Conservation (phyloP, 495 filamentous ascomycete species). For the Beverwykella pulmonaria region DNA sequence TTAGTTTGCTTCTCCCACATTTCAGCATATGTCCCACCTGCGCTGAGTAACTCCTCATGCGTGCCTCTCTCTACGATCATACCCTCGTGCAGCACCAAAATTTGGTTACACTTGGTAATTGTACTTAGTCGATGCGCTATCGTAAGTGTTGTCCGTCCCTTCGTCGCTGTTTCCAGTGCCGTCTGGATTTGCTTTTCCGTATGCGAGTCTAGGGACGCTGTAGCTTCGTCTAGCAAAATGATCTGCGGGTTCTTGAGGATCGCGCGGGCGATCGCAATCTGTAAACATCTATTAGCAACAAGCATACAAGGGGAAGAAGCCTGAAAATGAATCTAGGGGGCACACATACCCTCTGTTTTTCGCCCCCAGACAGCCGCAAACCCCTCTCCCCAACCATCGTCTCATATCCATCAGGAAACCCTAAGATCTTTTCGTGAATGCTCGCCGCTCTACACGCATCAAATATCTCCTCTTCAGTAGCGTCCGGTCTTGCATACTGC, state of each 20-base stretch:
- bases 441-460: conserved; percentile 81
- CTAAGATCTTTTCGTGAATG: conserved; percentile 80
- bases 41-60: conserved; percentile 65
- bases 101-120: conserved; percentile 73
- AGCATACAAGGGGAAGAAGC: too few species aligned
- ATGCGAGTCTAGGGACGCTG: conserved; percentile 74
- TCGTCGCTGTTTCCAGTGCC: conserved; percentile 68
- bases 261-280: conserved; percentile 39
- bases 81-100: conserved; percentile 74
- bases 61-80: conserved; percentile 66
- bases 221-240: conserved; percentile 76
- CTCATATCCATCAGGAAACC: conserved; percentile 40
- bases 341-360: conserved; percentile 38
- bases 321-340: not conserved
- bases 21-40: conserved; percentile 59
- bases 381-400: conserved; percentile 45
- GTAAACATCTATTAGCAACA: too few species aligned
- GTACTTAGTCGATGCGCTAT: conserved; percentile 79
- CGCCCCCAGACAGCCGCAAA: conserved; percentile 43
- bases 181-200: conserved; percentile 72
- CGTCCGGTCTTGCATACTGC: conserved; percentile 62
- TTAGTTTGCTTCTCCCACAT: conserved; percentile 22
- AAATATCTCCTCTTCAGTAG: conserved; percentile 68
- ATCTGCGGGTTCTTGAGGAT: conserved; percentile 39
- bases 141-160: conserved; percentile 77